Conservation (phyloP, 306 rosid genomes). For the Dryas alaskensis region DNA sequence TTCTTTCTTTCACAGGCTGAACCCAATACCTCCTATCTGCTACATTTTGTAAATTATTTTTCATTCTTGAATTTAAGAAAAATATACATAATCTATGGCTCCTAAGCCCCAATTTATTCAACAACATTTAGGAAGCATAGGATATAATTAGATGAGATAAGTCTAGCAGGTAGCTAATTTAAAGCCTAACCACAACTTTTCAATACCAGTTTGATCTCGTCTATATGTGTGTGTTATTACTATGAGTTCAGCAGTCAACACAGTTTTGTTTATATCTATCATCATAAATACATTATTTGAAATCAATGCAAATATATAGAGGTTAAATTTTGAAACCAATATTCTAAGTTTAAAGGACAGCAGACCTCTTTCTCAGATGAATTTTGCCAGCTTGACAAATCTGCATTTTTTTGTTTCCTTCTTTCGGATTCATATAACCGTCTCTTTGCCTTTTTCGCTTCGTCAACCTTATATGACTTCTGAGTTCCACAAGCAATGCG, state of each 20-base stretch:
- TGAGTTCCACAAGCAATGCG: constrained; percentile 88
- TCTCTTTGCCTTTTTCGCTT: constrained; percentile 60
- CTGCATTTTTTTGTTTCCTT: constrained; percentile 53
- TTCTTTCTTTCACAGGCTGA: background rate
- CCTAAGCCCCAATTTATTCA: background rate
- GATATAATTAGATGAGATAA: no score
- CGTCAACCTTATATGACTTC: constrained; percentile 76
- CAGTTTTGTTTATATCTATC: background rate
- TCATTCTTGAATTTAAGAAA: background rate
- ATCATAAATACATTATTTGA: background rate
- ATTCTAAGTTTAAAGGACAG: constrained; percentile 21
- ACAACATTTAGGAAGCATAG: background rate
- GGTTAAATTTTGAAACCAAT: constrained; percentile 13
- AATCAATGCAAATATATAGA: constrained; percentile 20
- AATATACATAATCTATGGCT: background rate
- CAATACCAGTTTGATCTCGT: background rate
- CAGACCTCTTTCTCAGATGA: constrained; percentile 62
- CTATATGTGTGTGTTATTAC: background rate
- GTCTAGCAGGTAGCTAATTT: background rate
- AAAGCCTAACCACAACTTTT: background rate
- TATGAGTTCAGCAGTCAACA: background rate
- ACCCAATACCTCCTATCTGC: background rate
- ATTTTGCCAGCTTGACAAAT: constrained; percentile 44
- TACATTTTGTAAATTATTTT: background rate
- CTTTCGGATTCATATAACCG: constrained; percentile 67